Evolutionary conservation across 306 rosid genomes (phyloP).

Genomic region (Quercus engelmannii): DNA sequence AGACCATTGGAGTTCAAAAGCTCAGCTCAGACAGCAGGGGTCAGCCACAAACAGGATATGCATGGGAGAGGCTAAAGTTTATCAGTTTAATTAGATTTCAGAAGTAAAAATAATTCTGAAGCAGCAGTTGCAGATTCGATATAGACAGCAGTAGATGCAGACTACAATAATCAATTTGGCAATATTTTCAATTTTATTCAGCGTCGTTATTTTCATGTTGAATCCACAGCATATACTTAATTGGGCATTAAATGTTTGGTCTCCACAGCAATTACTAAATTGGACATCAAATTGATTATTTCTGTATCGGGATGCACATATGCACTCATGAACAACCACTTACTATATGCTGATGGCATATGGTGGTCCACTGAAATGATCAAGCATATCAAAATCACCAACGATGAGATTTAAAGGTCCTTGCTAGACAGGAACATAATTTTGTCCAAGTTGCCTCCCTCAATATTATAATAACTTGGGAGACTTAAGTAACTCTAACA

Average conservation of each 20-base stretch:
- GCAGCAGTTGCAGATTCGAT: no score
- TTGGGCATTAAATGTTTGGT: not conserved
- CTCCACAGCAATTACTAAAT: not conserved
- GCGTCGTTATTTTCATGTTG: not conserved
- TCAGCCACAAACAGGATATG: no score
- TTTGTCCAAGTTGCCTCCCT: not conserved
- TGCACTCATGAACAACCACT: not conserved
- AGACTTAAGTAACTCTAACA: not conserved
- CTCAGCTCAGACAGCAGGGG: no score
- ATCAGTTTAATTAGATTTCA: no score
- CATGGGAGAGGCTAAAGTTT: no score
- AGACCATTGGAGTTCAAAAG: no score
- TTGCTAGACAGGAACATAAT: not conserved
- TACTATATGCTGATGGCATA: not conserved
- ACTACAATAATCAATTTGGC: no score
- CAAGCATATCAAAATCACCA: not conserved
- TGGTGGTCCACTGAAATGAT: not conserved
- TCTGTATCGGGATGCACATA: not conserved
- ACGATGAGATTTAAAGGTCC: not conserved
- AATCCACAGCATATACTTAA: not conserved
- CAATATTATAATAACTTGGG: not conserved
- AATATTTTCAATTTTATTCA: no score
- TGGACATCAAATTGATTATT: not conserved
- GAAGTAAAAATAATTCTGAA: no score
- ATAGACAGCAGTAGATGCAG: not conserved